Base-by-base conservation (phyloP, 495 filamentous ascomycete species). In the Margaritispora aquatica region DNA sequence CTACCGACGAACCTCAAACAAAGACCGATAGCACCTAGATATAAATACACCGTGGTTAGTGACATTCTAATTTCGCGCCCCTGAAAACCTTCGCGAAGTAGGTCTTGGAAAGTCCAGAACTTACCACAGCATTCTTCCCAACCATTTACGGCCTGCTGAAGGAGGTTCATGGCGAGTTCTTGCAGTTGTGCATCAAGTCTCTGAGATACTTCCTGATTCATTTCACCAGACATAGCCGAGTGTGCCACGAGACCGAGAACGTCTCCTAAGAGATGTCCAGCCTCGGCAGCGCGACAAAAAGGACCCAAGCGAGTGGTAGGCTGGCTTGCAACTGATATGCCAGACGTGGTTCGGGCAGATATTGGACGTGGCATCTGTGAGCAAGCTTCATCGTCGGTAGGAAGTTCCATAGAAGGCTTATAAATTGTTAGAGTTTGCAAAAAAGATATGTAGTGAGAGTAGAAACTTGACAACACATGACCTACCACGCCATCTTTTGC, bases 71-170 rank as follows among this genome's bases (percentile, higher is more conserved):
- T n/a, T n/a, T n/a, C n/a, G n/a, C n/a, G n/a, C n/a, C n/a, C n/a
- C n/a, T n/a, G n/a, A n/a, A n/a, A n/a, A n/a, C n/a, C n/a, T n/a
- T n/a, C n/a, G n/a, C n/a, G n/a, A n/a, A n/a, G n/a, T n/a, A n/a
- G n/a, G n/a, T n/a, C n/a, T n/a, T n/a, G n/a, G n/a, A n/a, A n/a
- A n/a, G n/a, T n/a, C n/a, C n/a, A n/a, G n/a, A n/a, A n/a, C n/a
- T n/a, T n/a, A n/a, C 23, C 61, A 51, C 61, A 63, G 44, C 61
- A 63, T 52, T 63, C 61, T 44, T 63, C 56, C 61, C 61, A 63
- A 5, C 61, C 61, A 48, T 58, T 63, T 1, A 59, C 47, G 34
- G 61, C 61, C 13, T 55, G 41, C n/a, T 59, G 11, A 17, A 63
- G 26, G 11, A 63, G 55, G 4, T 7, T 27, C 56, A 59, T 58